Conservation (phyloP, 345 rosid species). For the Pistacia vera region DNA sequence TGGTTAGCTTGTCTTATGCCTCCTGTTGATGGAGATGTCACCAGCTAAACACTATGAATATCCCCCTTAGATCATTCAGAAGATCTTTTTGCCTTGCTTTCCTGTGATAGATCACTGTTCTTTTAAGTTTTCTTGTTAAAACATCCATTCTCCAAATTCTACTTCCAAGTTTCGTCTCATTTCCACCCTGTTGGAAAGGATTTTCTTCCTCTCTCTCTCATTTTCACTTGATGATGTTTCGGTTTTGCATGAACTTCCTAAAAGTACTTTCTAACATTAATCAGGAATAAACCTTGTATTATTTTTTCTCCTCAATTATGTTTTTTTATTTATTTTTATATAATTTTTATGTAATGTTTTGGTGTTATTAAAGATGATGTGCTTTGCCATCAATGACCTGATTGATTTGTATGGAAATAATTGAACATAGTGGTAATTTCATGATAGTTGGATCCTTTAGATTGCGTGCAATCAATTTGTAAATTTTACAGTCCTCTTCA, state of each 20-base stretch:
- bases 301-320: background rate
- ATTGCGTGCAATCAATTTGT: background rate
- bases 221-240: background rate
- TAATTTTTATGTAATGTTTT: background rate
- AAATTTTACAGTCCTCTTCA: background rate
- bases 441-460: background rate
- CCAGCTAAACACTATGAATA: background rate
- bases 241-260: background rate
- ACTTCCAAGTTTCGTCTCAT: background rate
- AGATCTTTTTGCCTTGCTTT: background rate
- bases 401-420: background rate
- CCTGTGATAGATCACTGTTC: background rate
- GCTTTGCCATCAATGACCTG: background rate
- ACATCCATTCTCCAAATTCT: background rate
- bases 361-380: background rate
- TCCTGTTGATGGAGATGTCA: background rate
- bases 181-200: background rate
- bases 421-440: background rate
- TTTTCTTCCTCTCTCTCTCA: background rate
- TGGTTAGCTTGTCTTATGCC: conserved; percentile 7
- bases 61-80: background rate
- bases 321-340: background rate
- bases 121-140: background rate
- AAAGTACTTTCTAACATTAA: background rate
- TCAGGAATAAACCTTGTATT: background rate